Base-by-base conservation (phyloP, 139 green algal species). In the Pedinophyceae sp. region DNA sequence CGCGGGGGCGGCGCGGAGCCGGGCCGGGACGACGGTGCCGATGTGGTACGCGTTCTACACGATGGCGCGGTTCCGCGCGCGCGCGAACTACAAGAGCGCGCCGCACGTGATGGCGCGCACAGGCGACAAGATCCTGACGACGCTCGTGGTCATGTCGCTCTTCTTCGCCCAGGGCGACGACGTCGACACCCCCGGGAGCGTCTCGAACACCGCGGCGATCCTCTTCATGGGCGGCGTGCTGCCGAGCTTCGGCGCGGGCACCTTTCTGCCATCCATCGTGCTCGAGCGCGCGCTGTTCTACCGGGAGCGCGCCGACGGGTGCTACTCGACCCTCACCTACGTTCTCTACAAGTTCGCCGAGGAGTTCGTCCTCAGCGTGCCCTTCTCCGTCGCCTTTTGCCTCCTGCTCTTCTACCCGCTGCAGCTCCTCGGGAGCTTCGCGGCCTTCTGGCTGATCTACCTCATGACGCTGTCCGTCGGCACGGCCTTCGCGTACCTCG, bases 201-300 rank as follows among this genome's bases (percentile, higher is more conserved):
- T 23, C 10, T 10, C 23, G 22, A 23, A 53, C n/a, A 25, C 48
- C 16, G 48, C 48, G n/a, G 48, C 48, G 4, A 20, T 23, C 48
- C 48, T 53, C 23, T 53, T 53, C 24, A 53, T 53, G 48, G 29
- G 48, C 10, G 25, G n/a, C 6, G 23, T 23, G 50, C 18, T 50
- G 41, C 43, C 55, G 2, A 39, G 27, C 28, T 64, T 43, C 57
- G 58, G 57, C 23, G 52, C 54, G 15, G 29, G 52, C 6, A 26
- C 39, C n/a, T 63, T 61, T 30, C 47, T 66, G 6, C 64, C 64
- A 7, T 34, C 57, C 19, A 56, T 71, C 30, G 53, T 62, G 30
- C 40, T 61, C 3, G 64, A 71, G 38, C 52, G 64, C 30, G 27
- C 47, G 6, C 45, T 71, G 10, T 71, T 62, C 30, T 2, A 34